Conservation (phyloP, 2,329 filamentous ascomycete genomes). For the Talaromyces sp. region DNA sequence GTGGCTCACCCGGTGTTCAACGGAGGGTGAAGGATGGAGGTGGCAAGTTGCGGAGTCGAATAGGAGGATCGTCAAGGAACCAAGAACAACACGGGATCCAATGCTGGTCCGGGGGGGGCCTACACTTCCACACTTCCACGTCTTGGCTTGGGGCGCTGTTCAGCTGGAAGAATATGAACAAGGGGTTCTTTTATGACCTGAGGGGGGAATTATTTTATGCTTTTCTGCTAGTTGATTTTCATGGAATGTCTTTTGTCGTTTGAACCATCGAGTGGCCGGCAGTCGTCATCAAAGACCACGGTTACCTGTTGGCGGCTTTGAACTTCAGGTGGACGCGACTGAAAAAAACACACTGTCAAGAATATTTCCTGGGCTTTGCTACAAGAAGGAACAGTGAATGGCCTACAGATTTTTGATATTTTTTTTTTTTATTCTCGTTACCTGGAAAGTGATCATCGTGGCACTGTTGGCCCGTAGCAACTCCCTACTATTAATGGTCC, state of each 20-base stretch:
- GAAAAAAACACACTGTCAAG: too few relatives aligned
- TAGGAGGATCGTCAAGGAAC: slow-evolving; percentile 13
- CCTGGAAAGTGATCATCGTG: too few relatives aligned
- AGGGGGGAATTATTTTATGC: neutral
- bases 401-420: too few relatives aligned
- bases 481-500: too few relatives aligned
- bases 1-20: neutral
- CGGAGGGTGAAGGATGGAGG: neutral
- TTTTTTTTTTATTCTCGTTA: too few relatives aligned
- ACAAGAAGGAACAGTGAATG: too few relatives aligned
- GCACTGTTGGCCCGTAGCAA: too few relatives aligned
- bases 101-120: neutral
- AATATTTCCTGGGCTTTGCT: too few relatives aligned
- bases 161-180: neutral
- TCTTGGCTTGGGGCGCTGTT: neutral
- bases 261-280: neutral
- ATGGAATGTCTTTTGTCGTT: neutral
- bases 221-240: neutral
- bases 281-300: slow-evolving; percentile 9
- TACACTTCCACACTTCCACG: too few relatives aligned
- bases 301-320: neutral
- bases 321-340: too few relatives aligned
- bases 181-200: neutral
- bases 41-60: slow-evolving; percentile 11
- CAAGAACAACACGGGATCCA: slow-evolving; percentile 7